Evolutionary conservation across 129 eudicot species (phyloP).

Genomic region (Flaveria robusta): DNA sequence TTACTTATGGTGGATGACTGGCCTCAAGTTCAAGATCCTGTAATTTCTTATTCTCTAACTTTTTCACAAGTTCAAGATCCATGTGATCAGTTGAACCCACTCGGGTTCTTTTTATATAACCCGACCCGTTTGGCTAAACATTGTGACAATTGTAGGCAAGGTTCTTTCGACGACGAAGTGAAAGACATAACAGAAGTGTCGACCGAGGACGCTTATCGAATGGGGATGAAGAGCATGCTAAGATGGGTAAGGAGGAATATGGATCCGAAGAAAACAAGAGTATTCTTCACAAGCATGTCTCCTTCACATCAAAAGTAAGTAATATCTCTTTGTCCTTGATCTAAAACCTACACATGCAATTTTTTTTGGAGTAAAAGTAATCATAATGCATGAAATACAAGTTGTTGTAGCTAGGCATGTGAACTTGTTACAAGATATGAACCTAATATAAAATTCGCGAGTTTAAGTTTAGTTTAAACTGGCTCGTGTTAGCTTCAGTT

Average conservation of each 20-base stretch:
- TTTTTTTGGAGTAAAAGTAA: background rate
- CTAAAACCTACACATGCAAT: background rate
- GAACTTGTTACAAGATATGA: too few relatives aligned
- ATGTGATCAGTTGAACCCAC: background rate
- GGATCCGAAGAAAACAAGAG: constrained; percentile 79
- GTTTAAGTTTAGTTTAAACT: too few relatives aligned
- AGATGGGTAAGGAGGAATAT: constrained; percentile 87
- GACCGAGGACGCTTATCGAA: constrained; percentile 85
- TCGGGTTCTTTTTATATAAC: background rate
- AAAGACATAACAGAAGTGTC: constrained; percentile 58
- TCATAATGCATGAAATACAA: background rate
- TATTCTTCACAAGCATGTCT: constrained; percentile 97
- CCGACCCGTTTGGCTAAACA: background rate
- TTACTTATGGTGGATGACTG: constrained; percentile 99
- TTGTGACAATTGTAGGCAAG: constrained; percentile 51
- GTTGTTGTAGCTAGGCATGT: background rate
- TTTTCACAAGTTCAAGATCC: background rate
- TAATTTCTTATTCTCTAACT: constrained; percentile 34
- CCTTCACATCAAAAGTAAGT: constrained; percentile 90
- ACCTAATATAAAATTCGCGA: too few relatives aligned
- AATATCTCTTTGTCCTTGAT: background rate
- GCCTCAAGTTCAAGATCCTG: constrained; percentile 69
- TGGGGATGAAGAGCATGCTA: constrained; percentile 90
- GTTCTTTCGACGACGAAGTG: constrained; percentile 76
- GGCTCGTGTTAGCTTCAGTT: too few relatives aligned